Evolutionary conservation across 2,329 filamentous ascomycete species (phyloP).

Genomic region (Diaporthe amygdali): DNA sequence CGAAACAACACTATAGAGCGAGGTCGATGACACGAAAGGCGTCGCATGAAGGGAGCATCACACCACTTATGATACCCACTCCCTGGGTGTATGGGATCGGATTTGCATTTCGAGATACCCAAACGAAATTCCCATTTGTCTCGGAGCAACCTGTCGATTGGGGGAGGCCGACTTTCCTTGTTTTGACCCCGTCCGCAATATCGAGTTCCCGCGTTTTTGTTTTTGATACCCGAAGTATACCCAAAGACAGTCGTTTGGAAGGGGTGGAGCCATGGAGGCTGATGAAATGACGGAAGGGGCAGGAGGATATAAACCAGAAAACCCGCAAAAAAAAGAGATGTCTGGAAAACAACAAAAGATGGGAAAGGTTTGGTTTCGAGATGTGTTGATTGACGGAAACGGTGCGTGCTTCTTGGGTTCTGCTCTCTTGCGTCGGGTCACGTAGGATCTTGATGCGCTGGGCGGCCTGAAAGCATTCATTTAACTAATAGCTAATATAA

Average conservation of each 20-base stretch:
- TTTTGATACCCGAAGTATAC: conserved; percentile 46
- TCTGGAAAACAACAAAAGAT: conserved; percentile 22
- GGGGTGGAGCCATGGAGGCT: conserved; percentile 9
- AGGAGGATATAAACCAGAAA: conserved; percentile 18
- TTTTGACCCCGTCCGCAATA: conserved; percentile 26
- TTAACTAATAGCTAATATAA: conserved; percentile 40
- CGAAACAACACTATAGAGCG: conserved; percentile 32
- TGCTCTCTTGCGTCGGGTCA: neutral
- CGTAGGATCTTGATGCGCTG: conserved; percentile 11
- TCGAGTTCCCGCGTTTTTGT: conserved; percentile 32
- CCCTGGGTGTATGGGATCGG: conserved; percentile 43
- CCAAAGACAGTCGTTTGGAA: conserved; percentile 33
- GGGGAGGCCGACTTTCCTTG: conserved; percentile 27
- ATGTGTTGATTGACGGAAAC: conserved; percentile 15
- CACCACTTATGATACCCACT: conserved; percentile 27
- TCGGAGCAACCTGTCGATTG: conserved; percentile 26
- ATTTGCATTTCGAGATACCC: conserved; percentile 66
- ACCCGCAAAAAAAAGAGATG: conserved; percentile 24
- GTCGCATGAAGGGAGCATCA: conserved; percentile 28
- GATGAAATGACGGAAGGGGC: conserved; percentile 24
- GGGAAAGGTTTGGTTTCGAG: conserved; percentile 20
- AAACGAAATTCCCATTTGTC: conserved; percentile 50
- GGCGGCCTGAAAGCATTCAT: conserved; percentile 21
- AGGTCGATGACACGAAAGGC: conserved; percentile 31
- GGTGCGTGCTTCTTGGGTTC: conserved; percentile 8